Conservation (phyloP, 805 yeast genomes). For the Kockiozyma suomiensis region DNA sequence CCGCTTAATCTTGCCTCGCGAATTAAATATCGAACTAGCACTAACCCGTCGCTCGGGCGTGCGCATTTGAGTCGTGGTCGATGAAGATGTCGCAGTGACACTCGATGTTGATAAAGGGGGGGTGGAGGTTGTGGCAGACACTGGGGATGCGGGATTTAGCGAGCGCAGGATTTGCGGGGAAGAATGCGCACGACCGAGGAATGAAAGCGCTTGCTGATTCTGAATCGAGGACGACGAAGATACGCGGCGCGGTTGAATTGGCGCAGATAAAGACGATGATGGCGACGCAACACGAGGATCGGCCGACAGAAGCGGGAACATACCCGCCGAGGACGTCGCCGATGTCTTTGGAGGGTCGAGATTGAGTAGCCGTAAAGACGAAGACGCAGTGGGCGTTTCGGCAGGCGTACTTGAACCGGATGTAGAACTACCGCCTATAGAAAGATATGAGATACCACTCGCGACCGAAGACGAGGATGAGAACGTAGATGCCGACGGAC, state of each 20-base stretch:
- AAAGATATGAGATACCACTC: slow-evolving; percentile 4
- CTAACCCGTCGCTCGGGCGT: slow-evolving; percentile 11
- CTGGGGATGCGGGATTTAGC: neutral
- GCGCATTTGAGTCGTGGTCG: no score
- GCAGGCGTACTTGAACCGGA: slow-evolving; percentile 5
- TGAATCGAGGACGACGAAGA: slow-evolving; percentile 7
- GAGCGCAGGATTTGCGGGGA: slow-evolving; percentile 9
- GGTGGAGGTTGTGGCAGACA: neutral
- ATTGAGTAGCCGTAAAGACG: neutral
- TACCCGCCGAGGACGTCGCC: neutral
- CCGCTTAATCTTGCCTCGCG: slow-evolving; percentile 5
- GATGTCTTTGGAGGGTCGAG: neutral
- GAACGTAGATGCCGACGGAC: slow-evolving; percentile 17
- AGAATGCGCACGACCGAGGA: slow-evolving; percentile 3
- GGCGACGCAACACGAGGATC: neutral
- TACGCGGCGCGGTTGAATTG: slow-evolving; percentile 1
- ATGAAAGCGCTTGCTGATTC: neutral
- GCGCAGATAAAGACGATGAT: neutral
- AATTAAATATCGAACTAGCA: neutral
- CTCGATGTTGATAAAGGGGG: neutral
- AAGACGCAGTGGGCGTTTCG: neutral
- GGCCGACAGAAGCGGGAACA: neutral
- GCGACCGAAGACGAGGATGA: slow-evolving; percentile 26
- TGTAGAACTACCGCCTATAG: slow-evolving; percentile 5
- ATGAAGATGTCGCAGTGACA: neutral